Conservation (phyloP, 331 rosid genomes). For the Quercus tomentella region DNA sequence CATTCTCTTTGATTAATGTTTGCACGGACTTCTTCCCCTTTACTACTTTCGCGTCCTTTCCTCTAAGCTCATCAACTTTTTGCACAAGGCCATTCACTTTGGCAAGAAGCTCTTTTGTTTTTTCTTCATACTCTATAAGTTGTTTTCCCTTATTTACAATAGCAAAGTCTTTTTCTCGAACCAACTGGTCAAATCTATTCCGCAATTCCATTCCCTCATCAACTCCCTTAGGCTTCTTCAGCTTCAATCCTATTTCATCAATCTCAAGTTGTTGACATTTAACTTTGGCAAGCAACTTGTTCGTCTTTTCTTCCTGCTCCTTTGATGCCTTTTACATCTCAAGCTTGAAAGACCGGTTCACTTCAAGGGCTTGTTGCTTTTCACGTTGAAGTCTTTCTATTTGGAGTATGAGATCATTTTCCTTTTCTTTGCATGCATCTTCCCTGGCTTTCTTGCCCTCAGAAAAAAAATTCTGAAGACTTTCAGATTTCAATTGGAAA, state of each 20-base stretch:
- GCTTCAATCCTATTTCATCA: conserved; percentile 3
- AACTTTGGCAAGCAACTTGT: conserved; percentile 16
- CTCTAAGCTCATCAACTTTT: conserved; percentile 6
- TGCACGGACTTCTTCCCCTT: conserved; percentile 17
- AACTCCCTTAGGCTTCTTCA: no score
- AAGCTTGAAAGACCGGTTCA: conserved; percentile 17
- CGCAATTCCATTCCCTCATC: conserved; percentile 33
- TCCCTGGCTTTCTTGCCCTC: conserved; percentile 38
- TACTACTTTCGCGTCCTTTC: conserved; percentile 30
- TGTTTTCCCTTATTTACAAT: conserved; percentile 28
- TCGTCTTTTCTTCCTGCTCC: no score
- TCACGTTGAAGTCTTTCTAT: conserved; percentile 34
- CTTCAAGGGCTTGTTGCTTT: conserved; percentile 13
- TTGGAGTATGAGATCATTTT: conserved; percentile 25
- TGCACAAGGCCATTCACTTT: background rate
- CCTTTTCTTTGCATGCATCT: conserved; percentile 19
- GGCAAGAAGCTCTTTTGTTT: conserved; percentile 22
- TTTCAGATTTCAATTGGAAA: conserved; percentile 38
- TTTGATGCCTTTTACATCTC: background rate
- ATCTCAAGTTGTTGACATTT: conserved; percentile 24
- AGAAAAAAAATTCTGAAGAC: conserved; percentile 26
- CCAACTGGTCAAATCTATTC: conserved; percentile 26
- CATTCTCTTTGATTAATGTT: conserved; percentile 24
- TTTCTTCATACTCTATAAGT: conserved; percentile 41
- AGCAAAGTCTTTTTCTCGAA: background rate